Percentiles rank a stretch among this genome's conserved stretches.
These are phyloP conservation scores for Grosmannia serpens DNA, from an alignment of 2,329 filamentous ascomycete genomes.

Conservation along the genomic window DNA sequence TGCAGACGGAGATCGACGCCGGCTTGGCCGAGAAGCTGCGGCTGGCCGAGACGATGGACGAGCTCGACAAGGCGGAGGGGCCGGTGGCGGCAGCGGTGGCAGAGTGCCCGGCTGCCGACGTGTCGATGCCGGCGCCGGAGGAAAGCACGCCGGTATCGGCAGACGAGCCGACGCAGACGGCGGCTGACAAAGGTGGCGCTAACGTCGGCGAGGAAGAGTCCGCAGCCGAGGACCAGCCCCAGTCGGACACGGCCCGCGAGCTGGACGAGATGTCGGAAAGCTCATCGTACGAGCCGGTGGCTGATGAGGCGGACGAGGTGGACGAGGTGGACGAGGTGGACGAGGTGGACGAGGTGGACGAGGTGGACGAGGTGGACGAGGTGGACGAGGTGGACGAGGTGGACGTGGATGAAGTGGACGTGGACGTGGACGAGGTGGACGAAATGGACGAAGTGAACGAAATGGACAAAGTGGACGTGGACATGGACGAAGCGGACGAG, in stretches of 20 bases:
- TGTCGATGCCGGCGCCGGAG: background rate
- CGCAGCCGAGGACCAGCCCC: background rate
- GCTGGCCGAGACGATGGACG: conserved; percentile 20
- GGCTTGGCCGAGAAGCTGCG: conserved; percentile 21
- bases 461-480: background rate
- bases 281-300: conserved; percentile 5
- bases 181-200: background rate
- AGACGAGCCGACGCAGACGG: background rate
- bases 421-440: background rate
- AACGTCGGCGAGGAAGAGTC: background rate
- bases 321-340: background rate
- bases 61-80: conserved; percentile 23
- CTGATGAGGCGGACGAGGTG: background rate
- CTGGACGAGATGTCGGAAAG: conserved; percentile 8
- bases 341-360: background rate
- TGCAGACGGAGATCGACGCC: conserved; percentile 34
- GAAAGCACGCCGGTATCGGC: background rate
- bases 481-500: conserved; percentile 1
- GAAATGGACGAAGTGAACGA: background rate
- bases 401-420: background rate
- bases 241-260: background rate
- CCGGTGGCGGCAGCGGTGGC: background rate
- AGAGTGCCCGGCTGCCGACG: background rate
- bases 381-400: background rate
- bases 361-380: background rate